phyloP scores from a whole-genome alignment of 129 eudicot genomes.

The Scalesia atractyloides region DNA sequence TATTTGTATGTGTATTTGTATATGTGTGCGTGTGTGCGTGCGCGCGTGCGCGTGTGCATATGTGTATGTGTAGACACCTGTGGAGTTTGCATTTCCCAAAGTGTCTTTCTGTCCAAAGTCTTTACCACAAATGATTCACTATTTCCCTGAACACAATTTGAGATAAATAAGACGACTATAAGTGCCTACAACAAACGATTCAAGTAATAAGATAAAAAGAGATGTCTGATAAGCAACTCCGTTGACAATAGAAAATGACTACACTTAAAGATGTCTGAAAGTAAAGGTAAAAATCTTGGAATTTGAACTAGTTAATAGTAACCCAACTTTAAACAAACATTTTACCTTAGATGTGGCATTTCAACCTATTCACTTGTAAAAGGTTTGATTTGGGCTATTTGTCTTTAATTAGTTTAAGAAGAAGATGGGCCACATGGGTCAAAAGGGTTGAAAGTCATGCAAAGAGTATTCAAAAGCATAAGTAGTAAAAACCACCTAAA shows the following conservation, averaged over 20 bases:
- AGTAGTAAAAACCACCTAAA: not conserved
- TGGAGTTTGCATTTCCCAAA: slow-evolving; percentile 99
- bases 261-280: not conserved
- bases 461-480: slow-evolving; percentile 1
- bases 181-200: slow-evolving; percentile 6
- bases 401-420: not conserved
- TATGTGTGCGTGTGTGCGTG: slow-evolving; percentile 1
- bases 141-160: slow-evolving; percentile 61
- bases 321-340: not conserved
- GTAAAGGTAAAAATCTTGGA: not conserved
- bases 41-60: not conserved
- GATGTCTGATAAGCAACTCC: slow-evolving; percentile 2
- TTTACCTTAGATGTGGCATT: not conserved
- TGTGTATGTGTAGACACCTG: slow-evolving; percentile 52
- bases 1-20: not conserved
- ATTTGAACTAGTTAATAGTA: not conserved
- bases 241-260: not conserved
- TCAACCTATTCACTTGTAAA: not conserved
- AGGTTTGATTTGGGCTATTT: not conserved
- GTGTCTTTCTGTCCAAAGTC: slow-evolving; percentile 91
- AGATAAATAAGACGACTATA: slow-evolving; percentile 13
- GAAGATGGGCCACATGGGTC: not conserved
- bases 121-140: slow-evolving; percentile 80
- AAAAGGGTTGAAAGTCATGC: slow-evolving; percentile 5
- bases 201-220: slow-evolving; percentile 3